Base-by-base conservation (phyloP, 2,329 filamentous ascomycete species). In the Alternaria triticina region DNA sequence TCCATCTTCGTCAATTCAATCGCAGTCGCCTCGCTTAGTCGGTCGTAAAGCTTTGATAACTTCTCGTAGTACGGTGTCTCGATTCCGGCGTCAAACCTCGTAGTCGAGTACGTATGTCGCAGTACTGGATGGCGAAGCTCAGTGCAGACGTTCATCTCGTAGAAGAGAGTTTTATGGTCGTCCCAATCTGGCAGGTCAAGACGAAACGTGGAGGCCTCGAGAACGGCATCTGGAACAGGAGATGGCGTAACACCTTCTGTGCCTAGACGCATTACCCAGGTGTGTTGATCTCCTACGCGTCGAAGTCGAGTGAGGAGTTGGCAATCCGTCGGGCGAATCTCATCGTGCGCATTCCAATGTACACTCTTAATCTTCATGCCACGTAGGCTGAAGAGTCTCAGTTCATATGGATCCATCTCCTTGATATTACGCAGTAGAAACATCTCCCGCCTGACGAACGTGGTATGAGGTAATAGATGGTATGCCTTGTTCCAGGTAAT, bases 401-500 rank as follows among this genome's bases (percentile, higher is more conserved):
- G 12, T 3, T 47, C 22, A 47, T 40, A 40, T 40, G 22, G 22
- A 10, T 25, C 22, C 4, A 10, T 25, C 2, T 25, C 45, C 15
- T 23, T n/a, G 22, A 1, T 23, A 25, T 25, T n/a, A 47, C 45
- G 28, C 11, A 43, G n/a, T 17, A 56, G 13, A 15, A 25, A 60
- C 23, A 15, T 23, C 27, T 66, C 55, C 9, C 40, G 12, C 30
- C 28, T 60, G n/a, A 60, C 15, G 28, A 57, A 55, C 9, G 40
- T 58, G 10, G 7, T 46, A 10, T 30, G 33, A 10, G 57, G 57
- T 23, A 58, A 63, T 2, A 66, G n/a, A 7, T 33, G 45, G 43
- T 60, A 66, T 3, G 44, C 57, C 25, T 57, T 66, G 57, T 66
- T 61, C 60, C 64, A 63, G 4, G 64, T n/a, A 11, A 63, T 46